Base-by-base conservation (phyloP, 139 green algal species). In the Marvania coccoides region DNA sequence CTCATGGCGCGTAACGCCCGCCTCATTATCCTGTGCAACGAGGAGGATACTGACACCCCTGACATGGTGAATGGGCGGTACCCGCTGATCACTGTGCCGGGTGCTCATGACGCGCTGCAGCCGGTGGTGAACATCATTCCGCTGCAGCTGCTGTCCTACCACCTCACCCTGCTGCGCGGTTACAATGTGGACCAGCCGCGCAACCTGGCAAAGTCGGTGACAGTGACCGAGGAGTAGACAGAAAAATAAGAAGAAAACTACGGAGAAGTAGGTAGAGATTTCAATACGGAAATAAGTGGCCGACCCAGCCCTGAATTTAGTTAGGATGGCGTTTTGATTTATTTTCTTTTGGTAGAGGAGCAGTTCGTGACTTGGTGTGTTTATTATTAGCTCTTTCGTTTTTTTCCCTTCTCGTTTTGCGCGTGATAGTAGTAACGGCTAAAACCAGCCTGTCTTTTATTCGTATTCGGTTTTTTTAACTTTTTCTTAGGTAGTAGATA, bases 61-160 rank as follows among this genome's bases (percentile, higher is more conserved):
- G 71, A 78, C 48, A 78, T 78, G 39, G 65, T 78, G 13, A 45
- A 46, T 8, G 65, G 58, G 6, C 34, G 36, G 30, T 86, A 79
- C 55, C 75, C 77, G 39, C 47, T 65, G 12, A 36, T 75, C 61
- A 48, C 74, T 73, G 86, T 93, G 38, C 72, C 67, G 3, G 42
- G 34, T 23, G 47, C 67, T 14, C 81, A 88, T 40, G 87, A 96
- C 39, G 84, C 81, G 10, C 61, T 98, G 53, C 92, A 98, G 81
- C 73, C 86, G 1, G 76, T 98, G 23, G 70, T 97, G 38, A 98
- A 98, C 81, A 95, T 97, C 62, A 74, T 98, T 7, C 91, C 91
- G 13, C 77, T 98, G 61, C 92, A 98, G 84, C 84, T 98, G 53
- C 81, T 98, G 51, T 73, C 67, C 12, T 98, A 97, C 76, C 88